Conservation (phyloP, 306 rosid species). For the Hippophae tibetana region DNA sequence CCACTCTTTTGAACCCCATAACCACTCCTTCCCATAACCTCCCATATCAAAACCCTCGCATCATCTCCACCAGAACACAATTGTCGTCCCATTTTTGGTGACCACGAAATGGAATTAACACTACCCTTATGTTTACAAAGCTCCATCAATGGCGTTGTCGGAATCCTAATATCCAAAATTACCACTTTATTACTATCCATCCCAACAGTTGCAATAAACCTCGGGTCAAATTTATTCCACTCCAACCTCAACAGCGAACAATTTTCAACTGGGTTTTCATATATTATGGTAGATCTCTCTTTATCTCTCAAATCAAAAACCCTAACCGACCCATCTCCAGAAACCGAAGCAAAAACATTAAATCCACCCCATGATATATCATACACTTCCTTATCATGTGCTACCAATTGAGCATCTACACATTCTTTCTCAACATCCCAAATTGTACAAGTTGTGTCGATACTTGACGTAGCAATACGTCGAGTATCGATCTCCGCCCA, state of each 20-base stretch:
- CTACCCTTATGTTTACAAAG: constrained; percentile 38
- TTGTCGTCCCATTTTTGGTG: constrained; percentile 35
- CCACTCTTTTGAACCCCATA: constrained; percentile 6
- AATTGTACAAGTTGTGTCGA: constrained; percentile 49
- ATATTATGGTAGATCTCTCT: constrained; percentile 56
- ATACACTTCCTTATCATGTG: constrained; percentile 62
- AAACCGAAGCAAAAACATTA: constrained; percentile 56
- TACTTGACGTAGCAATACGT: constrained; percentile 38
- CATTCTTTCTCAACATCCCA: constrained; percentile 56
- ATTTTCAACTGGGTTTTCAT: constrained; percentile 38
- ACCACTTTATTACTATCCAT: constrained; percentile 50
- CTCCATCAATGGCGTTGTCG: constrained; percentile 48
- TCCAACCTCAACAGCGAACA: constrained; percentile 47
- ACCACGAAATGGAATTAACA: constrained; percentile 61
- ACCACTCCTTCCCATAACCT: constrained; percentile 27
- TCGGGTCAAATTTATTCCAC: constrained; percentile 60
- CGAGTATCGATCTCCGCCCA: constrained; percentile 38
- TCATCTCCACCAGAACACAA: constrained; percentile 54
- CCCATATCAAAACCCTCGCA: constrained; percentile 62
- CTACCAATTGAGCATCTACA: constrained; percentile 54
- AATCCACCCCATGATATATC: constrained; percentile 70
- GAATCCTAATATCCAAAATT: constrained; percentile 51
- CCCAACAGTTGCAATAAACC: constrained; percentile 50
- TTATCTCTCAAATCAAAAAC: constrained; percentile 57
- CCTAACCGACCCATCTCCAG: constrained; percentile 62